Evolutionary conservation across 228 moss, liverwort and hornwort species (phyloP).

Genomic region (Sphagnum magellanicum): DNA sequence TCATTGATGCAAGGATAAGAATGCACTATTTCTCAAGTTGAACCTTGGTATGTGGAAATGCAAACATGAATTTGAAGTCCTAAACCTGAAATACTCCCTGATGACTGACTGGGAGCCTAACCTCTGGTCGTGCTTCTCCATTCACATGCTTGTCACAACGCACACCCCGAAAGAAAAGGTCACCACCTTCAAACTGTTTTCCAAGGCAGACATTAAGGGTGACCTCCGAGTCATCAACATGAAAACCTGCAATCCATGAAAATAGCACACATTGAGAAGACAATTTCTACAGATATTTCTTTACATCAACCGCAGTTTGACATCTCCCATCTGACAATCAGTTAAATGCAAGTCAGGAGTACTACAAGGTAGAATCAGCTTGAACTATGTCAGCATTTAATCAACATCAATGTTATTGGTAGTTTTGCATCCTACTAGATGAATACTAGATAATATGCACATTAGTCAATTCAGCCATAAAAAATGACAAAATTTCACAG

Average conservation of each 20-base stretch:
- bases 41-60: neutral
- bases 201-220: conserved; percentile 99
- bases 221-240: conserved; percentile 98
- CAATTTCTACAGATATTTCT: neutral
- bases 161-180: conserved; percentile 96
- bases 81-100: too few species aligned
- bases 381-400: neutral
- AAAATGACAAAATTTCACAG: too few species aligned
- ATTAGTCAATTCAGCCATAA: too few species aligned
- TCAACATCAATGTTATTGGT: neutral
- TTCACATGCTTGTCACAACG: conserved; percentile 99
- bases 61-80: neutral
- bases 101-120: conserved; percentile 8
- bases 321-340: neutral
- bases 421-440: too few species aligned
- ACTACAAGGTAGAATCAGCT: neutral
- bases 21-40: neutral
- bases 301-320: too few species aligned
- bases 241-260: conserved; percentile 67
- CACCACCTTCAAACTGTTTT: conserved; percentile 97
- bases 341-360: neutral
- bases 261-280: neutral
- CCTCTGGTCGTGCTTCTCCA: conserved; percentile 97
- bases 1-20: neutral
- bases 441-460: too few species aligned